These are phyloP conservation scores for Malassezia yamatoensis DNA, from an alignment of 1,284 basidiomycete genomes.

Conservation along the genomic window DNA sequence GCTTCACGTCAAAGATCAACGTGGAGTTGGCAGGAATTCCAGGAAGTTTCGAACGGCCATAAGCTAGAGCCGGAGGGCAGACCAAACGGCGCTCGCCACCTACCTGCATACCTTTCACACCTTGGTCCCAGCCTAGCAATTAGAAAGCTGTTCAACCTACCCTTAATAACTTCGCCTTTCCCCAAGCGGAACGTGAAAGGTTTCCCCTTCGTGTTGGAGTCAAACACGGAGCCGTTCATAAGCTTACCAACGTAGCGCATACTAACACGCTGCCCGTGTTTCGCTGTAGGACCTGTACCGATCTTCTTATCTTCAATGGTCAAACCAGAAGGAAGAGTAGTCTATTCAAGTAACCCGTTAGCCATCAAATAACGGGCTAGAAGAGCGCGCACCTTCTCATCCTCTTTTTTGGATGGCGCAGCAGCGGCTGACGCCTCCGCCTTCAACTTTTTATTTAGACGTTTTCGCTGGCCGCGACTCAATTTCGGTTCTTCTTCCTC, in stretches of 20 bases:
- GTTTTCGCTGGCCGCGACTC: conserved; percentile 48
- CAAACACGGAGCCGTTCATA: conserved; percentile 72
- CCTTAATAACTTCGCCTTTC: conserved; percentile 77
- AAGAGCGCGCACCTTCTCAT: conserved; percentile 49
- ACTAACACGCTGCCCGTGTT: conserved; percentile 68
- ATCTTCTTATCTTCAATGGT: conserved; percentile 66
- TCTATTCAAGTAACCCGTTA: conserved; percentile 32
- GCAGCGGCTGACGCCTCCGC: conserved; percentile 41
- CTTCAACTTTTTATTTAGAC: conserved; percentile 61
- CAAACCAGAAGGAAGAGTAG: conserved; percentile 62
- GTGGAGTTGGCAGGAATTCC: conserved; percentile 54
- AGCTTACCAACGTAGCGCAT: conserved; percentile 90
- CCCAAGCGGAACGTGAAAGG: conserved; percentile 82
- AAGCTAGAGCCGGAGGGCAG: conserved; percentile 57
- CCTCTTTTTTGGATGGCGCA: conserved; percentile 35
- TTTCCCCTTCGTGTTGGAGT: conserved; percentile 75
- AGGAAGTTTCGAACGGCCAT: conserved; percentile 52
- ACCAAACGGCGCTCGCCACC: conserved; percentile 77
- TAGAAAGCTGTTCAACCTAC: conserved; percentile 50
- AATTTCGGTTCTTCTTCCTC: conserved; percentile 47
- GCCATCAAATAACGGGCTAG: conserved; percentile 9
- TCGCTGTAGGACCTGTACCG: conserved; percentile 71
- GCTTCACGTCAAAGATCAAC: conserved; percentile 55
- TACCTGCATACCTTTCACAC: conserved; percentile 79
- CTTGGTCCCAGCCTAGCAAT: conserved; percentile 65